These are phyloP conservation scores for Tolypocladium tropicale DNA, from an alignment of 2,329 filamentous ascomycete genomes.

Conservation along the genomic window DNA sequence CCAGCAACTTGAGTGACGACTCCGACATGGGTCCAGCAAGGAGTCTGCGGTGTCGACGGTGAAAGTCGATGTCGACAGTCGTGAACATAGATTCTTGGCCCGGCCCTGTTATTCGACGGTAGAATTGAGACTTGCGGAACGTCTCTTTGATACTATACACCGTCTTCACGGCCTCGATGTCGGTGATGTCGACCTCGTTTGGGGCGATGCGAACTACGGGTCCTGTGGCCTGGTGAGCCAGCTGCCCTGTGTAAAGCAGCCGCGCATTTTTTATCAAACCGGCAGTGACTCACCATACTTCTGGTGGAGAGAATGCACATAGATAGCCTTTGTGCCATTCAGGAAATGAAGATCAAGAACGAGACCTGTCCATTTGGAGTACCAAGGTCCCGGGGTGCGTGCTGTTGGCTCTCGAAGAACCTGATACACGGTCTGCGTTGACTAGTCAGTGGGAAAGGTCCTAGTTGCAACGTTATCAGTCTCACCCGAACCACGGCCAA, in stretches of 20 bases:
- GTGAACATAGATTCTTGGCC: constrained; percentile 22
- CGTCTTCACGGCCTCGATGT: constrained; percentile 12
- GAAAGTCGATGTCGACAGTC: constrained; percentile 25
- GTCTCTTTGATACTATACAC: constrained; percentile 20
- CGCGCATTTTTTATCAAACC: too few species aligned
- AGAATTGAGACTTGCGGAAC: constrained; percentile 14
- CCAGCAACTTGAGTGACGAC: constrained; percentile 18
- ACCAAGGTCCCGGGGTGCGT: constrained; percentile 14
- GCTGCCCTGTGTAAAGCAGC: too few species aligned
- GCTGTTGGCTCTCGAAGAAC: constrained; percentile 4
- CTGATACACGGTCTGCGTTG: background rate
- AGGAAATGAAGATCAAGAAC: constrained; percentile 9
- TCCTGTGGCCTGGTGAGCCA: constrained; percentile 2
- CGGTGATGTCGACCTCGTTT: constrained; percentile 11
- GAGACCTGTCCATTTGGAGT: constrained; percentile 11
- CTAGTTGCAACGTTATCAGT: too few species aligned
- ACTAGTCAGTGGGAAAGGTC: background rate
- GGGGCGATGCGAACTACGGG: constrained; percentile 15
- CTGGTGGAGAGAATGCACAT: constrained; percentile 13
- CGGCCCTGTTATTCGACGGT: constrained; percentile 9
- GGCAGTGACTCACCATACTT: constrained; percentile 10
- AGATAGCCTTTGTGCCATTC: constrained; percentile 5
- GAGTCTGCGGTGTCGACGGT: constrained; percentile 29
- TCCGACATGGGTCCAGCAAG: constrained; percentile 30
- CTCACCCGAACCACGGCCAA: background rate